phyloP scores from a whole-genome alignment of 2,329 filamentous ascomycete genomes.

The Rhynchosporium agropyri region DNA sequence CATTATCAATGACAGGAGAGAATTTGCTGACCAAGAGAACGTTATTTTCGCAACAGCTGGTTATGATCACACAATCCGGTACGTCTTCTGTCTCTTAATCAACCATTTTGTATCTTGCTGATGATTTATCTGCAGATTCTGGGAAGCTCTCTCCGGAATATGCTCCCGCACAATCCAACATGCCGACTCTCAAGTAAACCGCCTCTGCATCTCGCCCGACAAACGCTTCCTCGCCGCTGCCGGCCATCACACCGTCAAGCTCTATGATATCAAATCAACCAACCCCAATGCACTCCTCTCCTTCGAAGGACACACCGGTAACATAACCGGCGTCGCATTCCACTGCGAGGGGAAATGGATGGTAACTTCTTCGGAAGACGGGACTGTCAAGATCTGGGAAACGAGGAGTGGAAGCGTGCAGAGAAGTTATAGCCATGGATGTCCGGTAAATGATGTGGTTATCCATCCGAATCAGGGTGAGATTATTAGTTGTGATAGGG shows the following conservation, averaged over 20 bases:
- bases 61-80: conserved; percentile 78
- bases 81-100: conserved; percentile 27
- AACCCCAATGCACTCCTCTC: conserved; percentile 91
- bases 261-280: conserved; percentile 98
- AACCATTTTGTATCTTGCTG: conserved; percentile 10
- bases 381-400: conserved; percentile 50
- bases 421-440: conserved; percentile 88
- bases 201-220: conserved; percentile 96
- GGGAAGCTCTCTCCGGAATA: conserved; percentile 97
- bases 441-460: conserved; percentile 95
- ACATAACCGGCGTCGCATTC: conserved; percentile 95
- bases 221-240: conserved; percentile 86
- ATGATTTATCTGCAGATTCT: conserved; percentile 66
- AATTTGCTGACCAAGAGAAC: conserved; percentile 36
- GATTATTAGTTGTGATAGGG: conserved; percentile 92
- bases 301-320: conserved; percentile 94
- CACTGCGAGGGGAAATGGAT: conserved; percentile 99
- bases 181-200: conserved; percentile 97
- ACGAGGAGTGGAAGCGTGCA: conserved; percentile 60
- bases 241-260: conserved; percentile 83
- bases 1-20: conserved; percentile 24
- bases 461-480: conserved; percentile 99
- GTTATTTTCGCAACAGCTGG: conserved; percentile 54
- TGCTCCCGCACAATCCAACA: conserved; percentile 98
- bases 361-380: conserved; percentile 96